Evolutionary conservation across 345 rosid species (phyloP).

Genomic region (Acer negundo): DNA sequence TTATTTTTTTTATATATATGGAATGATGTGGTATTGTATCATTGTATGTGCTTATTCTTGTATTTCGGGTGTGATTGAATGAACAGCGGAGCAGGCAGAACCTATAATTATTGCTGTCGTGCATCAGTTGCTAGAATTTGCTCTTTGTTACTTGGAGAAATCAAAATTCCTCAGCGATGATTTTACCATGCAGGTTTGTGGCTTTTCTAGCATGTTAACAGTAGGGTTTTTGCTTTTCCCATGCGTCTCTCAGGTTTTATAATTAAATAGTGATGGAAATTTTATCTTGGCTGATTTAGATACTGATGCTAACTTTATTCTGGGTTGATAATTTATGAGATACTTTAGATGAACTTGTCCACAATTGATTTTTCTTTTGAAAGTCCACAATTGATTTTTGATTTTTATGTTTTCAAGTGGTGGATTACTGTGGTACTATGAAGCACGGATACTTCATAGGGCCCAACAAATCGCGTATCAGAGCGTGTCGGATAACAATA

Average conservation of each 20-base stretch:
- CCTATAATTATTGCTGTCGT: constrained; percentile 63
- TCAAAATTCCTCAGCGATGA: constrained; percentile 53
- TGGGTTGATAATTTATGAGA: background rate
- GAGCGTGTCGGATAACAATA: no score
- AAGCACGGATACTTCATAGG: no score
- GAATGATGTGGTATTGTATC: background rate
- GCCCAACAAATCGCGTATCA: no score
- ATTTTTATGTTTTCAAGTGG: background rate
- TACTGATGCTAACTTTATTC: background rate
- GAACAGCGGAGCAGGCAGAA: constrained; percentile 75
- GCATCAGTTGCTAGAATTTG: constrained; percentile 75
- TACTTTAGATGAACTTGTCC: background rate
- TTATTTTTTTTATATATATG: no score
- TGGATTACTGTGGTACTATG: no score
- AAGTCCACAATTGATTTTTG: no score
- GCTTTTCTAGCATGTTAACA: constrained; percentile 4
- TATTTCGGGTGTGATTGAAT: constrained; percentile 11
- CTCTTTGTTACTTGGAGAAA: constrained; percentile 73
- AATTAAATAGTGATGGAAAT: constrained; percentile 14
- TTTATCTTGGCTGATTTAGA: background rate
- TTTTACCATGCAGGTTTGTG: constrained; percentile 64
- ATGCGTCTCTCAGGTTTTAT: constrained; percentile 2
- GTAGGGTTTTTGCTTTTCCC: background rate
- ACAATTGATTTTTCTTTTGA: background rate
- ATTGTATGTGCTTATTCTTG: constrained; percentile 1